Conservation (phyloP, 768 basidiomycete genomes). For the Paxillus involutus region DNA sequence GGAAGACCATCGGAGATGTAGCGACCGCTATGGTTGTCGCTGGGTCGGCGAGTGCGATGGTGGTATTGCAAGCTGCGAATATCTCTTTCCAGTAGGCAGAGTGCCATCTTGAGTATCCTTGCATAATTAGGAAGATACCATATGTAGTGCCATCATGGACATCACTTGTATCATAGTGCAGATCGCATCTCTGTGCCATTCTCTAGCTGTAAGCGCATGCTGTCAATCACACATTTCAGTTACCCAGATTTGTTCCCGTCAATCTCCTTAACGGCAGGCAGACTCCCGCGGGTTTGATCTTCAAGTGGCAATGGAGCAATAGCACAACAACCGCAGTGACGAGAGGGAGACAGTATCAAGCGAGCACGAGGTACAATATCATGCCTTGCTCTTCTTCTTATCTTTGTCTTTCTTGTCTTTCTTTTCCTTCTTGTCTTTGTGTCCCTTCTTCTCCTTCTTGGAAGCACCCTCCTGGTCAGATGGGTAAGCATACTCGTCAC, state of each 20-base stretch:
- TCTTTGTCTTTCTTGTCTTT: slow-evolving; percentile 43
- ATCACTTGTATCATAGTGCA: background rate
- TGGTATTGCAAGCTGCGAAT: slow-evolving; percentile 68
- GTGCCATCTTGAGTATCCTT: background rate
- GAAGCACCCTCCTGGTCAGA: slow-evolving; percentile 30
- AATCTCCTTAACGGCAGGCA: no score
- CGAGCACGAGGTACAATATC: slow-evolving; percentile 8
- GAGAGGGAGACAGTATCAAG: background rate
- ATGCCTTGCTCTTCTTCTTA: slow-evolving; percentile 51
- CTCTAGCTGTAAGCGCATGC: background rate
- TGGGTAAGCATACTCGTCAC: slow-evolving; percentile 5
- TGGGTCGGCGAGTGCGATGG: slow-evolving; percentile 50
- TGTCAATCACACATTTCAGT: no score
- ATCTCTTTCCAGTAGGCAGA: slow-evolving; percentile 5
- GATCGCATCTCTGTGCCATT: background rate
- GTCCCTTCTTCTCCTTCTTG: slow-evolving; percentile 39
- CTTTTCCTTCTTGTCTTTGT: slow-evolving; percentile 36
- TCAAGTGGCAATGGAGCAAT: background rate
- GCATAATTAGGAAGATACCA: background rate
- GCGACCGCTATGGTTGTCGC: slow-evolving; percentile 75
- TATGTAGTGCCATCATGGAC: background rate
- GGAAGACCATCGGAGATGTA: slow-evolving; percentile 85
- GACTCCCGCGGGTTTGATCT: background rate
- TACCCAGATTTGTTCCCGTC: no score
- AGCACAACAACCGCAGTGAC: background rate